Base-by-base conservation (phyloP, 2,329 filamentous ascomycete genomes). In the Talaromyces amestolkiae region DNA sequence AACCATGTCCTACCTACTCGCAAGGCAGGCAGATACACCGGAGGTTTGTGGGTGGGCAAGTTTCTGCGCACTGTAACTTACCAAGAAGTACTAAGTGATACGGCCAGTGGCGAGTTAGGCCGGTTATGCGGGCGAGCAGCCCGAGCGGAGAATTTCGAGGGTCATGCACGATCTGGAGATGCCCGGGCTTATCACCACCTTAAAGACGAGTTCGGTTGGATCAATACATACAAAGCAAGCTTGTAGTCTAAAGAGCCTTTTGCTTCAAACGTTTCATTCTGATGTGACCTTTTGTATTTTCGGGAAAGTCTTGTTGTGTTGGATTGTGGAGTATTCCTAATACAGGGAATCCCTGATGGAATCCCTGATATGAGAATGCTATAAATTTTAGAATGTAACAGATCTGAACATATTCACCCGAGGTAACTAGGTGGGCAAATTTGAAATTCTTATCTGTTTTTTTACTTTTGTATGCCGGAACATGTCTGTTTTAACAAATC, bases 41-140 rank as follows among this genome's bases (percentile, higher is more conserved):
- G 83, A 2, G 83, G 83, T 1, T 74, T 85, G 3, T 85, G 83
- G 83, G 83, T 85, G 2, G 83, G 83, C n/a, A 85, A 85, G 70
- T 85, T 78, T 67, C 73, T 85, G 17, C 77, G 79, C 39, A 85
- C 83, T 0, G 75, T 79, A n/a, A 85, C 84, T 0, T 85, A 85
- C 68, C 83, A 85, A 68, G 82, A 85, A 66, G 82, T 85, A 0
- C 73, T 70, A 1, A 73, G 73, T 4, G 70, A 75, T 3, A 71
- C 80, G 59, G 80, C 79, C 13, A 84, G 82, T 70, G 83, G 80
- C 0, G 72, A 83, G 66, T 73, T 85, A 3, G 84, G 83, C 0
- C 70, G 75, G 3, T 72, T 86, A 1, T 85, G 84, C 68, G 83
- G 81, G 1, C 73, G 83, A 1, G 78, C 81, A 17, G 80, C 84